Evolutionary conservation across 2,329 filamentous ascomycete species (phyloP).

Genomic region (Botrytis squamosa): DNA sequence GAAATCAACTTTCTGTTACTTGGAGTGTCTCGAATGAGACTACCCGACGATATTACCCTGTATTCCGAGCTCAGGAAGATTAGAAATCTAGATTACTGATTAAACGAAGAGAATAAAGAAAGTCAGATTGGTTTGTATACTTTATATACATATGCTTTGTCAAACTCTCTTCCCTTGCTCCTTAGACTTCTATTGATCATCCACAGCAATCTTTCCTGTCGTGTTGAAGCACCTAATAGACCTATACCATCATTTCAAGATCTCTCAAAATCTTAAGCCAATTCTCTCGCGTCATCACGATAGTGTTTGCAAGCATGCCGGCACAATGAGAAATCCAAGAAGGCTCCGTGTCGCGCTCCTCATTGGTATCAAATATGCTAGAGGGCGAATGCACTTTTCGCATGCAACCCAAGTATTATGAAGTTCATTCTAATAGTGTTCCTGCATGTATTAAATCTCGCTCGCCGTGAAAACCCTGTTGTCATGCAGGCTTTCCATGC

Average conservation of each 20-base stretch:
- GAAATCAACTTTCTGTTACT: neutral
- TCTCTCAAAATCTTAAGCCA: neutral
- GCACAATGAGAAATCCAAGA: neutral
- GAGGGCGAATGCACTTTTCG: neutral
- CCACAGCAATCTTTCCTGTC: neutral
- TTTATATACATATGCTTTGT: neutral
- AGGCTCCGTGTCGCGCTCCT: neutral
- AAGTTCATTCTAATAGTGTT: fast-evolving
- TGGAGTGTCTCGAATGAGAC: neutral
- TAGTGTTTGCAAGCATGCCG: neutral
- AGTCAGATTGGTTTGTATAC: fast-evolving
- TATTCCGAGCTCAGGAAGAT: neutral
- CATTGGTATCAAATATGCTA: neutral
- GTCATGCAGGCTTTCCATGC: neutral
- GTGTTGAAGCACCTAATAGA: fast-evolving
- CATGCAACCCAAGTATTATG: fast-evolving
- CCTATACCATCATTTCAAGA: neutral
- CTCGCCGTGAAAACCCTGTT: neutral
- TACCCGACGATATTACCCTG: neutral
- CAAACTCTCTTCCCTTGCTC: neutral
- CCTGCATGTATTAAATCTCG: neutral
- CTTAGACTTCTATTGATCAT: neutral
- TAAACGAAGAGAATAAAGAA: neutral
- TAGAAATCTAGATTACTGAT: fast-evolving
- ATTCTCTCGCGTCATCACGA: neutral